Conservation (phyloP, 1,139 yeast species). For the Pichia sp. region DNA sequence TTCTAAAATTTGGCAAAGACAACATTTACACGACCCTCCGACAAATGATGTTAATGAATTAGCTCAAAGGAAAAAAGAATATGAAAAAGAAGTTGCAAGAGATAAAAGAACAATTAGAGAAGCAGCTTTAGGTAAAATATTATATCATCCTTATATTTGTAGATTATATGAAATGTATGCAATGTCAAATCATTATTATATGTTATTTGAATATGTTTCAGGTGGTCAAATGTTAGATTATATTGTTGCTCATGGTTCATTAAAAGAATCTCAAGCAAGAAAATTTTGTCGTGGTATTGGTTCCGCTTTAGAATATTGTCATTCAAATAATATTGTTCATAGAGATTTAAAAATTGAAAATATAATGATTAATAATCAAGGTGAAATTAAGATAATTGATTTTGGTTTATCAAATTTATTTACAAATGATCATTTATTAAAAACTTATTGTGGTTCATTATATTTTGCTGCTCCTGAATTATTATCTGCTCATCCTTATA, state of each 20-base stretch:
- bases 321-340: slow-evolving; percentile 89
- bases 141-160: slow-evolving; percentile 91
- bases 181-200: slow-evolving; percentile 94
- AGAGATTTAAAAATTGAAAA: slow-evolving; percentile 95
- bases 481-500: slow-evolving; percentile 83
- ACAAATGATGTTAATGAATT: slow-evolving; percentile 51
- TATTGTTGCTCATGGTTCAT: slow-evolving; percentile 91
- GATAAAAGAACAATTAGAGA: slow-evolving; percentile 91
- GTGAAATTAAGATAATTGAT: slow-evolving; percentile 93
- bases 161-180: slow-evolving; percentile 89
- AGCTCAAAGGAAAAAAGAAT: slow-evolving; percentile 61
- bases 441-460: slow-evolving; percentile 94
- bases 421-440: slow-evolving; percentile 63
- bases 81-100: slow-evolving; percentile 82
- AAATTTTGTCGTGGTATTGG: slow-evolving; percentile 96
- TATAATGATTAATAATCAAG: slow-evolving; percentile 87
- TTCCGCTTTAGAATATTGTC: slow-evolving; percentile 90
- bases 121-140: slow-evolving; percentile 84
- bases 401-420: slow-evolving; percentile 91
- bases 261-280: slow-evolving; percentile 90
- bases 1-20: slow-evolving; percentile 67
- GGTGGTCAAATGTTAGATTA: slow-evolving; percentile 98
- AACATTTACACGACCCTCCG: slow-evolving; percentile 68
- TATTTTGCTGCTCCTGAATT: slow-evolving; percentile 99
- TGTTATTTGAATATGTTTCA: slow-evolving; percentile 93